phyloP scores from a whole-genome alignment of 1,284 basidiomycete species.

The Cerioporus squamosus region DNA sequence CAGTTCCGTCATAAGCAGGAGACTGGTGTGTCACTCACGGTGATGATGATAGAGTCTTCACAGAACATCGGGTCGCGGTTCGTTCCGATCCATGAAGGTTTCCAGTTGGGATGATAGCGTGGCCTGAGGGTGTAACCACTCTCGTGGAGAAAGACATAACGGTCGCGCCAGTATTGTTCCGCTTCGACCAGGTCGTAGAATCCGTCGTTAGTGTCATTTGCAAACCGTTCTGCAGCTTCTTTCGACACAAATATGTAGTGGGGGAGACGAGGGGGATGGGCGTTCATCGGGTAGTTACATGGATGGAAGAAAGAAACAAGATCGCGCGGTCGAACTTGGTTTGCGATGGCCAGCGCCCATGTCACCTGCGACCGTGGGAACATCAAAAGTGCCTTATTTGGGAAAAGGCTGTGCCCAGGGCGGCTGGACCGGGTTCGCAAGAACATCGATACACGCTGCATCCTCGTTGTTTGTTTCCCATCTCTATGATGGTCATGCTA shows the following conservation, averaged over 20 bases:
- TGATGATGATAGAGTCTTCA: conserved; percentile 10
- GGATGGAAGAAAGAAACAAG: too few species aligned
- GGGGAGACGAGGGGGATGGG: too few species aligned
- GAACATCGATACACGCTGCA: background rate
- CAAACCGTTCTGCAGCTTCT: background rate
- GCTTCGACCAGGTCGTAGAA: background rate
- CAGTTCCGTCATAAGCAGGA: background rate
- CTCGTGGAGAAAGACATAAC: background rate
- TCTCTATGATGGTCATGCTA: too few species aligned
- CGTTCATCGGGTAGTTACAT: too few species aligned
- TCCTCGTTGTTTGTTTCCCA: background rate
- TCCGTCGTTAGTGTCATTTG: background rate
- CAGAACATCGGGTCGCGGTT: conserved; percentile 1
- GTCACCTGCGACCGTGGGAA: too few species aligned
- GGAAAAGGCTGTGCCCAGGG: too few species aligned
- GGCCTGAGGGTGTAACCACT: conserved; percentile 16
- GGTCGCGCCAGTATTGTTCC: conserved; percentile 3
- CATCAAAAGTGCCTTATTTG: too few species aligned
- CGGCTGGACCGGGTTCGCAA: too few species aligned
- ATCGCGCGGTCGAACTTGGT: too few species aligned
- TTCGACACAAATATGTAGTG: too few species aligned
- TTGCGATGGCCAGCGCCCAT: too few species aligned
- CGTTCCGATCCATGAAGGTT: conserved; percentile 16
- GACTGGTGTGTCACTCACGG: background rate
- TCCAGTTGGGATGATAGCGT: conserved; percentile 14